phyloP scores from a whole-genome alignment of 495 filamentous ascomycete species.

The Clohesyomyces aquaticus region DNA sequence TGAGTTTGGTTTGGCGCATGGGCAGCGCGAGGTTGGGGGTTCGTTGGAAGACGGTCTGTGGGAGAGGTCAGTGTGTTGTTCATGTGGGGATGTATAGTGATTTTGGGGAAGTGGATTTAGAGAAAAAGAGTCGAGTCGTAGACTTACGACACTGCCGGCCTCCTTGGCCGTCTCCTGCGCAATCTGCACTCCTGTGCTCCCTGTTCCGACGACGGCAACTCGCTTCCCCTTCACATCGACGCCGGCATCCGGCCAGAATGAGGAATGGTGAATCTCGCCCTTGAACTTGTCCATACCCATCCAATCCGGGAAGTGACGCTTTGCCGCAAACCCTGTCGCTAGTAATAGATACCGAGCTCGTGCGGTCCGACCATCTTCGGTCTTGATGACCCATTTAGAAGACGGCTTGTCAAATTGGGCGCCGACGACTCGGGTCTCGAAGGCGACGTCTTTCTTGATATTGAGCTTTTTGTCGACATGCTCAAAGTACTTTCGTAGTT shows the following conservation, averaged over 20 bases:
- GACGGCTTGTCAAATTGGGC: slow-evolving; percentile 47
- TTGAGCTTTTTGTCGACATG: slow-evolving; percentile 51
- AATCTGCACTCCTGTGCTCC: slow-evolving; percentile 61
- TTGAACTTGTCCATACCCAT: slow-evolving; percentile 49
- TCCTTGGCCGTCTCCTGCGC: slow-evolving; percentile 48
- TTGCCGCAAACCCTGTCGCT: slow-evolving; percentile 49
- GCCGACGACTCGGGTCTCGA: slow-evolving; percentile 49
- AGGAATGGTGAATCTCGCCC: slow-evolving; percentile 55
- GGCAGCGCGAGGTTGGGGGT: slow-evolving; percentile 60
- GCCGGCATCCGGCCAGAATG: slow-evolving; percentile 57
- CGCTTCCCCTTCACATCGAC: slow-evolving; percentile 57
- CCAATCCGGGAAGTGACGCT: slow-evolving; percentile 47
- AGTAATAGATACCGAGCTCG: slow-evolving; percentile 46
- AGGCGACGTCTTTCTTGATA: slow-evolving; percentile 51
- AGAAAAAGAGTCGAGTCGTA: too few relatives aligned
- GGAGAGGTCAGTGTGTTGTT: not conserved
- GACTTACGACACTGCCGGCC: slow-evolving; percentile 40
- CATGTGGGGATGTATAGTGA: too few relatives aligned
- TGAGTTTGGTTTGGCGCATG: slow-evolving; percentile 55
- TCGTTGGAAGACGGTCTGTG: slow-evolving; percentile 55
- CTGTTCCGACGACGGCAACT: slow-evolving; percentile 61
- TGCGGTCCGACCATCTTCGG: slow-evolving; percentile 43
- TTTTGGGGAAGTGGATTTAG: too few relatives aligned
- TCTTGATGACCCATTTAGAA: slow-evolving; percentile 48
- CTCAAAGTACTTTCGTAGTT: slow-evolving; percentile 52